Base-by-base conservation (phyloP, 768 basidiomycete genomes). In the Boletus eberwhitei region DNA sequence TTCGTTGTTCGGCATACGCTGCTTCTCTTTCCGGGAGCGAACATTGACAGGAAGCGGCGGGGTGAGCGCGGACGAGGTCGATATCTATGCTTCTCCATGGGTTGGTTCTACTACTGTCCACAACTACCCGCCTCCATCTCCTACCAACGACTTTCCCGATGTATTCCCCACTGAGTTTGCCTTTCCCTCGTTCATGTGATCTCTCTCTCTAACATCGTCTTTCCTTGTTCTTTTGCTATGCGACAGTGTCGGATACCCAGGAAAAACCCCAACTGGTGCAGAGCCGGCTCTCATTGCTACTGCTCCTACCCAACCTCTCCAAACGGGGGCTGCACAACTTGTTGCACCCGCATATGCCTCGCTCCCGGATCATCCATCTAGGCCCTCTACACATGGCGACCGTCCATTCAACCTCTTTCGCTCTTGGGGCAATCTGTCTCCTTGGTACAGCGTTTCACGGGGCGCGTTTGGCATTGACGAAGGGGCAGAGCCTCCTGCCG, bases 401-500 rank as follows among this genome's bases (percentile, higher is more conserved):
- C 68, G 68, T 35, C 53, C 74, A 11, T 92, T 90, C 59, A 81
- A 87, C 63, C 62, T 93, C 41, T 83, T 92, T 71, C 81, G 77
- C 66, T 79, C 82, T 40, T 93, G 91, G 91, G 91, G 91, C 1
- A 93, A 92, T 64, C 68, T 91, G 39, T 86, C 87, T 1, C 91
- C 91, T 12, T 93, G 91, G 91, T 93, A 86, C 67, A 89, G 86
- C 59, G 84, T 90, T 19, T 75, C 76, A 17, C 75, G 73, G 40
- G 79, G 76, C 13, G 74, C 80, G 2, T 93, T 91, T 70, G 90
- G 91, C 1, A 58, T 92, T 11, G 80, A 91, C 59, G 86, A 89
- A 0, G 77, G 78, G 6, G 84, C 89, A 0, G 85, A 83, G 36
- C 77, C 83, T 2, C 91, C 91, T 5, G 76, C 84, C 24, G 82